Conservation (phyloP, 352 stramenopile species). For the Discostella stelligera region DNA sequence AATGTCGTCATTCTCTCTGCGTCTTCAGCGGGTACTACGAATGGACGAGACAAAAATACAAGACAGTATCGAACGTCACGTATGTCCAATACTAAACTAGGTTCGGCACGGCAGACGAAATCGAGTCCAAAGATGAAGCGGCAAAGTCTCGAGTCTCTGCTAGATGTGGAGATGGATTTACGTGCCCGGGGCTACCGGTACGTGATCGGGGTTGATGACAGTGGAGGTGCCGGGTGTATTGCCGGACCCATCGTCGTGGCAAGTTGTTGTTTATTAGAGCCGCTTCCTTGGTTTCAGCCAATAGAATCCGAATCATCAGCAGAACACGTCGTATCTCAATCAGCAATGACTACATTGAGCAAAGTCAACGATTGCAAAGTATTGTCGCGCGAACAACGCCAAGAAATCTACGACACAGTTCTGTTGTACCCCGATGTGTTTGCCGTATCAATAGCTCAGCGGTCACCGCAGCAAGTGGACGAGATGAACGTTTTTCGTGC, state of each 20-base stretch:
- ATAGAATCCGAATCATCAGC: slow-evolving; percentile 6
- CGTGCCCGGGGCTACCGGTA: slow-evolving; percentile 34
- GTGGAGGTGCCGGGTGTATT: slow-evolving; percentile 86
- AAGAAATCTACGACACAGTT: slow-evolving; percentile 87
- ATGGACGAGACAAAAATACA: not conserved
- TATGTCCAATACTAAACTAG: not conserved
- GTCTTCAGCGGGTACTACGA: not conserved
- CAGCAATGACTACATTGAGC: slow-evolving; percentile 19
- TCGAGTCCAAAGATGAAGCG: slow-evolving; percentile 18
- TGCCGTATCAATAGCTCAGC: slow-evolving; percentile 79
- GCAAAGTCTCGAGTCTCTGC: slow-evolving; percentile 16
- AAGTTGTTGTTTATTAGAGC: slow-evolving; percentile 58
- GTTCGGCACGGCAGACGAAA: not conserved
- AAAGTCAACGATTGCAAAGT: slow-evolving; percentile 91
- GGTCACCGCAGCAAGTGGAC: slow-evolving; percentile 85
- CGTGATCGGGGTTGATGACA: slow-evolving; percentile 71
- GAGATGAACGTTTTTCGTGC: slow-evolving; percentile 88
- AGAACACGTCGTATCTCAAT: not conserved
- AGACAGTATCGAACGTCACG: not conserved
- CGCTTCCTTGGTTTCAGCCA: slow-evolving; percentile 23
- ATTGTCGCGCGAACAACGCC: slow-evolving; percentile 84
- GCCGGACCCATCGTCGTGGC: slow-evolving; percentile 83
- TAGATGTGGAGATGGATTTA: slow-evolving; percentile 26
- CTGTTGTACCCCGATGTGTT: slow-evolving; percentile 82
- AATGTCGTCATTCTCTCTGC: not conserved